These are phyloP conservation scores for Penicillium capsulatum DNA, from an alignment of 2,329 filamentous ascomycete genomes.

Conservation along the genomic window DNA sequence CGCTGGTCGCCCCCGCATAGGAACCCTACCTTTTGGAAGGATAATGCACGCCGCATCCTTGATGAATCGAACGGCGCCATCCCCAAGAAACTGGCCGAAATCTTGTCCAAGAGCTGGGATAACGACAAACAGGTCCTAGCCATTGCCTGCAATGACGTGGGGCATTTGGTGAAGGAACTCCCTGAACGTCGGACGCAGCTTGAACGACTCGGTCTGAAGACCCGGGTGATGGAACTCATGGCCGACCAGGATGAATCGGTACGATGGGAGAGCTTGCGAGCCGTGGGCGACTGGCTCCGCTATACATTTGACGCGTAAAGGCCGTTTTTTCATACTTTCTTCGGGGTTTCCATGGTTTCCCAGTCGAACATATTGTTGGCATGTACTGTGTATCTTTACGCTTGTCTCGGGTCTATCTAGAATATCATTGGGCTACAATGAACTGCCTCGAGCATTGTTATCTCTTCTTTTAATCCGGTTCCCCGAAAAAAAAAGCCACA, in stretches of 20 bases:
- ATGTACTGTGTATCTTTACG: constrained; percentile 17
- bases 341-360: constrained; percentile 10
- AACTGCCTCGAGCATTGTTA: neutral
- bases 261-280: constrained; percentile 85
- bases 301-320: constrained; percentile 59
- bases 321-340: constrained; percentile 8
- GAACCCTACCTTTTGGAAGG: constrained; percentile 81
- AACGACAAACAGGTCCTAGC: constrained; percentile 82
- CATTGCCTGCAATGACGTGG: constrained; percentile 89
- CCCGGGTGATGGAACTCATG: constrained; percentile 90
- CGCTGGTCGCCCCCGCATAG: constrained; percentile 91
- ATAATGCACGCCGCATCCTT: constrained; percentile 82
- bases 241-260: constrained; percentile 81
- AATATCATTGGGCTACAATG: too few species aligned
- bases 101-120: constrained; percentile 76
- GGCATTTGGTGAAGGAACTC: constrained; percentile 81
- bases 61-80: constrained; percentile 77
- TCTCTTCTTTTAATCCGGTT: constrained; percentile 1
- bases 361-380: constrained; percentile 19
- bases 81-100: constrained; percentile 76
- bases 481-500: constrained; percentile 1
- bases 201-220: constrained; percentile 81
- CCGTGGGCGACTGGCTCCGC: constrained; percentile 72
- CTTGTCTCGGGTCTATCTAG: too few species aligned
- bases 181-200: constrained; percentile 76